Base-by-base conservation (phyloP, 129 eudicot genomes). In the Kitagawia praeruptora region DNA sequence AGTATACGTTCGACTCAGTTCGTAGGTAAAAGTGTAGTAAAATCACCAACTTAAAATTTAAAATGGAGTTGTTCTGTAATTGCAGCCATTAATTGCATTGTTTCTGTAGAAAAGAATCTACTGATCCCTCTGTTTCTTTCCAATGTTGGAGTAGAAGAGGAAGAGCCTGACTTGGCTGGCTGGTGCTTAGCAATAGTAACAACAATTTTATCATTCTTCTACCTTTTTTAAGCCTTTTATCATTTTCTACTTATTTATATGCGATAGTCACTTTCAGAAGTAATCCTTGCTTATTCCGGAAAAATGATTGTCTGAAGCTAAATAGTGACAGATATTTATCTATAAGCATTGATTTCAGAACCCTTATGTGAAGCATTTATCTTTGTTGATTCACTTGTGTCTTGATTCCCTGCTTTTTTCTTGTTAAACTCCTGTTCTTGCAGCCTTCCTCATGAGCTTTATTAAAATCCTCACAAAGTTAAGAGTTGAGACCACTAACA, bases 331-430 rank as follows among this genome's bases (percentile, higher is more conserved):
- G 16, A 2, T n/a, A 34, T 13, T 75, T 83, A 85, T 85, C 76
- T 70, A 77, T 64, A 76, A 79, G 76, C 85, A 79, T 27, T 74
- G 46, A 85, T 46, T 46, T 78, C 77, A 76, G 90, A 79, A 40
- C 49, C 75, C 75, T 78, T 81, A 63, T 70, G 34, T 71, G 91
- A 80, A 82, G 82, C 78, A 64, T 77, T 75, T 46, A 49, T 76
- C 77, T 86, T 89, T 77, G 47, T 42, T 79, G 78, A 81, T 70
- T 85, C 91, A 54, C 54, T 84, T 74, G 87, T 78, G 61, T 89
- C 87, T 86, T 91, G 92, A 83, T 86, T 91, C 78, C 86, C 98
- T 38, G 86, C 92, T 82, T 91, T 91, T 86, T 89, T 93, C 61
- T 73, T 93, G 78, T 93, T 95, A 39, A 84, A 61, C 81, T 93